Conservation (phyloP, 176 grass and related monocot species). For the Musa schizocarpa region DNA sequence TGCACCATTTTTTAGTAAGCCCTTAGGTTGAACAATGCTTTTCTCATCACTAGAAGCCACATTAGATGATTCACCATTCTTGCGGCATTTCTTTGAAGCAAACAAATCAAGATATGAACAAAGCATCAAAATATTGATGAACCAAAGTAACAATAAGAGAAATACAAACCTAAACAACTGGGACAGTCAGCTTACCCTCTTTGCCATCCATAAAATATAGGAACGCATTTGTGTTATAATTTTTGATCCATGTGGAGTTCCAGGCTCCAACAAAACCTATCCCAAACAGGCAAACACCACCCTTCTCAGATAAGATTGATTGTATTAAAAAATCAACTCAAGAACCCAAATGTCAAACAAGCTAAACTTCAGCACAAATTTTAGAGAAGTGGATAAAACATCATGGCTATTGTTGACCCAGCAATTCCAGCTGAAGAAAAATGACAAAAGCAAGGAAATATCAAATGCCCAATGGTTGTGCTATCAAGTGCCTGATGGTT, state of each 20-base stretch:
- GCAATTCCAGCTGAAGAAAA: background rate
- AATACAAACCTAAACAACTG: slow-evolving; percentile 11
- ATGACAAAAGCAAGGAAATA: background rate
- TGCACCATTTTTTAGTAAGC: slow-evolving; percentile 50
- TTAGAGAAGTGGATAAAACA: background rate
- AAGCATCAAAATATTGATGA: slow-evolving; percentile 18
- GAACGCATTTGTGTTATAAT: slow-evolving; percentile 95
- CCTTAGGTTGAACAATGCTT: slow-evolving; percentile 39
- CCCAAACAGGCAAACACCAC: background rate
- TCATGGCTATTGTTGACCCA: background rate
- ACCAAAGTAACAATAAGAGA: background rate
- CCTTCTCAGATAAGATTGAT: slow-evolving; percentile 20
- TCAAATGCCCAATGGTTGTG: background rate
- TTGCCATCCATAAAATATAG: slow-evolving; percentile 97
- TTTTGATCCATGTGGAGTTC: slow-evolving; percentile 96
- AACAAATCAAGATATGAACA: slow-evolving; percentile 27
- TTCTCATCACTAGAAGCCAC: slow-evolving; percentile 32
- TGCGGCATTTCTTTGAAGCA: slow-evolving; percentile 38
- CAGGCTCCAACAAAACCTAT: slow-evolving; percentile 94
- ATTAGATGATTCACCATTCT: slow-evolving; percentile 33
- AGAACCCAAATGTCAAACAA: background rate
- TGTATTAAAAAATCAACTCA: slow-evolving; percentile 6
- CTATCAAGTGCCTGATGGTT: background rate
- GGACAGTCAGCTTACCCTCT: slow-evolving; percentile 54
- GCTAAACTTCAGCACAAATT: background rate